Percentiles rank a stretch among this genome's conserved stretches.
phyloP scores from a whole-genome alignment of 2,329 filamentous ascomycete genomes.

The Hysterium pulicare region DNA sequence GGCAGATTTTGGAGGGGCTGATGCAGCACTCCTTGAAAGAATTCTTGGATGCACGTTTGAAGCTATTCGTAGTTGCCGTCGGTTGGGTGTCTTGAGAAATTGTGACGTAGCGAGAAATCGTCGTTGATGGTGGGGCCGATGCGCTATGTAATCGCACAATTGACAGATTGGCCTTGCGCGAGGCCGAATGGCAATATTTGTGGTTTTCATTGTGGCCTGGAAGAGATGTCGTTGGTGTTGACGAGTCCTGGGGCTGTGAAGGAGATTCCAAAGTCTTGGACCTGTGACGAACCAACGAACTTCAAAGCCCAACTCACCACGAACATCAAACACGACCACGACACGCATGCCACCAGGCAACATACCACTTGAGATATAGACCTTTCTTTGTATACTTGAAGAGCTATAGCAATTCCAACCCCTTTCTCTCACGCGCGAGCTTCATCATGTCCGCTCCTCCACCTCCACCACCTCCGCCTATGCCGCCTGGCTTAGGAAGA shows the following conservation, averaged over 20 bases:
- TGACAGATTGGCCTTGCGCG: constrained; percentile 1
- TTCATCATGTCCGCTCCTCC: constrained; percentile 26
- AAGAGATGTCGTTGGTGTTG: background rate
- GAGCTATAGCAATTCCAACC: background rate
- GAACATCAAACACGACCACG: background rate
- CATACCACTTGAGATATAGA: background rate
- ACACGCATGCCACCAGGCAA: background rate
- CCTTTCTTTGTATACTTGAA: too few species aligned
- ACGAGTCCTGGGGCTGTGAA: background rate
- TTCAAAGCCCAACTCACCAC: background rate
- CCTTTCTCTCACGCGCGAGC: background rate
- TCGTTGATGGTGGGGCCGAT: background rate
- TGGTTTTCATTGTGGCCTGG: constrained; percentile 1
- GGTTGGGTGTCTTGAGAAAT: background rate
- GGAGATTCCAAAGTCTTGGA: background rate
- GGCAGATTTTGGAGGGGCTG: background rate
- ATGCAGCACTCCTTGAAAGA: background rate
- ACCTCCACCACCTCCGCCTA: constrained; percentile 33
- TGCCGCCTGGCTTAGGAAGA: constrained; percentile 34
- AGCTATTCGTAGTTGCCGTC: background rate
- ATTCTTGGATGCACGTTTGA: background rate
- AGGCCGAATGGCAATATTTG: background rate
- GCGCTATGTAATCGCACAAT: constrained; percentile 2
- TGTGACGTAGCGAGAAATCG: constrained; percentile 2
- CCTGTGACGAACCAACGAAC: background rate